Conservation (phyloP, 306 rosid genomes). For the Castanospermum australe region DNA sequence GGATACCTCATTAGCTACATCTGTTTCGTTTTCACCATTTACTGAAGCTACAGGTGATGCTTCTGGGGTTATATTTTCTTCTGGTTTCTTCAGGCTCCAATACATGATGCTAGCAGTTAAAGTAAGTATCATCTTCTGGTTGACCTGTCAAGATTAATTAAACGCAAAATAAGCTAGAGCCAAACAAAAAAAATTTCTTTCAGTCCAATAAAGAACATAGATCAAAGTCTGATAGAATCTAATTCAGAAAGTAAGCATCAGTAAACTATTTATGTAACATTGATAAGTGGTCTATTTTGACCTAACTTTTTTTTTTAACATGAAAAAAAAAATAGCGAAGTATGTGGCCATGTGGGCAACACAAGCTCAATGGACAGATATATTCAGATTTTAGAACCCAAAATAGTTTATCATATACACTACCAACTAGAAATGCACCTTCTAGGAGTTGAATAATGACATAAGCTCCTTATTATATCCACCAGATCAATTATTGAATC, state of each 20-base stretch:
- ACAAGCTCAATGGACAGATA: not conserved
- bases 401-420: not conserved
- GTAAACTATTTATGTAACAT: not conserved
- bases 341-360: not conserved
- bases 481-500: not conserved
- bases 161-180: constrained; percentile 18
- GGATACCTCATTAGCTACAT: constrained; percentile 41
- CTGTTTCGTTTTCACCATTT: constrained; percentile 36
- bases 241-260: not conserved
- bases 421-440: not conserved
- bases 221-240: not conserved
- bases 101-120: constrained; percentile 95
- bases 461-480: not conserved
- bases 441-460: not conserved
- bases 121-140: constrained; percentile 95
- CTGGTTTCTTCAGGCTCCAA: constrained; percentile 88
- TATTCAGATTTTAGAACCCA: not conserved
- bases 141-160: constrained; percentile 58
- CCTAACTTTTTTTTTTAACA: not conserved
- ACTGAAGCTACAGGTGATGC: constrained; percentile 38
- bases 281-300: not conserved
- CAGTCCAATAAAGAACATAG: not conserved
- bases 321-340: not conserved
- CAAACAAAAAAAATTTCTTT: not conserved
- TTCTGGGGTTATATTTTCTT: constrained; percentile 24